Evolutionary conservation across 257 asterid genomes (phyloP), one percentile per base, ranked within the genome.

Genomic region (Gynochthodes officinalis): DNA sequence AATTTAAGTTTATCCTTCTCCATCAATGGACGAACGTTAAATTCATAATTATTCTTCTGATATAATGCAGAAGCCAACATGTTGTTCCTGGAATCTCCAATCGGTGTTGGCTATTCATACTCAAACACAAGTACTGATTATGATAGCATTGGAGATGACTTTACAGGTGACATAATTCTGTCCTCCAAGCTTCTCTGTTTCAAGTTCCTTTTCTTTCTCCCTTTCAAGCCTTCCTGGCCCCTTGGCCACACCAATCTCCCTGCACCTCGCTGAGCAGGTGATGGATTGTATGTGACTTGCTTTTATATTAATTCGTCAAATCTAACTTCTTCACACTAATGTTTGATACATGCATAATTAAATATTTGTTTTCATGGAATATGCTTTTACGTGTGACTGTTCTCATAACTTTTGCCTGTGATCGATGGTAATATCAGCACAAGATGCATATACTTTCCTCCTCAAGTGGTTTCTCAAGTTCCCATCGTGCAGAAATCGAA

Each of bases 51-150:
- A 25, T 19, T 77, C 70, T 11, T 64, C 43, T 80, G 58, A 82
- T 73, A 69, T 77, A 78, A 71, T 81, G 83, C 93, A 93, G 98
- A 90, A 73, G 97, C 98, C 79, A 93, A 93, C 82, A 64, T 93
- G 77, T 79, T 93, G 78, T 93, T 93, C 85, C 67, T 93, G 78
- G 97, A 93, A 73, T 93, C 98, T 79, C 97, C 98, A 18, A 72
- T 87, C 65, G 98, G 98, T 74, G 97, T 90, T 70, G 97, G 98
- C 75, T 93, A 85, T 84, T 90, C 98, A 35, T 93, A 89, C 82
- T 75, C 97, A 37, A 86, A 93, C 32, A 86, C 92, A 23, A 89
- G 87, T 64, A 75, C 67, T 28, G 98, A 93, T 83, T 90, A 86
- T 84, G 87, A 84, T 76, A 82, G 37, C 64, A 79, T 93, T 33